Evolutionary conservation across 2,329 filamentous ascomycete genomes (phyloP), one percentile per base, ranked within the genome.

Genomic region (Diaporthe amygdali): DNA sequence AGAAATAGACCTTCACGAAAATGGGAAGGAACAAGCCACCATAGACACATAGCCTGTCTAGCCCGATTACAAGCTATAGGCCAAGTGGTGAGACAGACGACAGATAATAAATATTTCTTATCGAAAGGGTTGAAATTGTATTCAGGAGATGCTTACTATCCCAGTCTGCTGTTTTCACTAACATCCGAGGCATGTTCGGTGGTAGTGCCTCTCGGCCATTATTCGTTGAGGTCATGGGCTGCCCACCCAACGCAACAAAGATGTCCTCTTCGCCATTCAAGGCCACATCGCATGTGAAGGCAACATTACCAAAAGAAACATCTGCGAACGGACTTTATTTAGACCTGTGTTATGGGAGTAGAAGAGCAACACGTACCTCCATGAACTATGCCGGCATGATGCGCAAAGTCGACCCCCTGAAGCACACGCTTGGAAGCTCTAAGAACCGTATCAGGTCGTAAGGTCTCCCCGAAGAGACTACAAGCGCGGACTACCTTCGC

Each of bases 341-440:
- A 22, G 37, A 15, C 10, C 22, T n/a, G 12, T 2, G 2, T 12
- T 1, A 10, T 30, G n/a, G 1, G 22, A 0, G 2, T 1, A 6
- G 17, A 17, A 47, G 0, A 22, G 7, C 2, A 1, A 2, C 22
- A 41, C 22, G 9, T 44, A 67, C 63, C 63, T 66, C 37, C 63
- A 2, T 66, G 46, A 2, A 39, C 63, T 22, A 52, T 25, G 17
- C 49, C 63, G 25, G 63, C 47, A 1, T 22, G 22, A 30, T 67
- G 63, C 7, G 63, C 47, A 27, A 67, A 54, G 47, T 52, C 34
- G 17, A 67, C 47, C 6, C 32, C 63, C 63, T 67, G 34, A 2
- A 54, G 34, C 7, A 67, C 22, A 22, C 39, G 63, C 32, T 15
- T 54, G 2, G 63, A 52, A 17, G 63, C 32, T 54, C 46, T 41